A percentile compares a stretch with the other conserved stretches of the same genome.
These are phyloP conservation scores for Podila epicladia DNA, from an alignment of 192 early-diverging fungal genomes.

Conservation along the genomic window DNA sequence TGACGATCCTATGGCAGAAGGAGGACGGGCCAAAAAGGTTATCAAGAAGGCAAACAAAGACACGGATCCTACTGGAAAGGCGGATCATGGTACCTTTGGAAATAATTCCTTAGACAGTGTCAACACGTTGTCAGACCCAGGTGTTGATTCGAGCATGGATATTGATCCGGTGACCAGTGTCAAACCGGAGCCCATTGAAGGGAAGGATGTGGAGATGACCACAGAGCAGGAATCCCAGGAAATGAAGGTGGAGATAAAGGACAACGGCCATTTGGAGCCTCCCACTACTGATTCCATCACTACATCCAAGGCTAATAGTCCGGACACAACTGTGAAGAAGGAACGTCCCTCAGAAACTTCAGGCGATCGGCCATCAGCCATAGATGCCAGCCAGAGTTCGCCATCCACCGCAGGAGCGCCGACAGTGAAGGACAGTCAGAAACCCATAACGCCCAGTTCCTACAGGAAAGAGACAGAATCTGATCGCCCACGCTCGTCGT, in stretches of 20 bases:
- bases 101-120: neutral
- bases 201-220: neutral
- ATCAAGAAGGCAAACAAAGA: conserved; percentile 23
- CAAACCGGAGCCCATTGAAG: neutral
- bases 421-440: neutral
- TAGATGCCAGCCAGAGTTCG: neutral
- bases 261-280: too few species aligned
- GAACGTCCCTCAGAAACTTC: neutral
- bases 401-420: neutral
- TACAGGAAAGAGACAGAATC: neutral
- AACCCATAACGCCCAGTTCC: neutral
- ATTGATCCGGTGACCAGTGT: neutral
- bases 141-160: neutral
- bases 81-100: neutral
- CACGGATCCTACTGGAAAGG: neutral
- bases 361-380: neutral
- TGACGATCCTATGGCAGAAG: neutral
- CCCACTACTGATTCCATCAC: too few species aligned
- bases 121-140: neutral
- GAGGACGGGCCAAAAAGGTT: conserved; percentile 32
- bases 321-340: too few species aligned
- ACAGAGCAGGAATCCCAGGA: neutral
- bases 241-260: neutral
- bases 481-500: neutral
- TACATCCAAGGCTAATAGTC: too few species aligned